These are phyloP conservation scores for Arthroderma uncinatum DNA, from an alignment of 2,329 filamentous ascomycete genomes.

Conservation along the genomic window DNA sequence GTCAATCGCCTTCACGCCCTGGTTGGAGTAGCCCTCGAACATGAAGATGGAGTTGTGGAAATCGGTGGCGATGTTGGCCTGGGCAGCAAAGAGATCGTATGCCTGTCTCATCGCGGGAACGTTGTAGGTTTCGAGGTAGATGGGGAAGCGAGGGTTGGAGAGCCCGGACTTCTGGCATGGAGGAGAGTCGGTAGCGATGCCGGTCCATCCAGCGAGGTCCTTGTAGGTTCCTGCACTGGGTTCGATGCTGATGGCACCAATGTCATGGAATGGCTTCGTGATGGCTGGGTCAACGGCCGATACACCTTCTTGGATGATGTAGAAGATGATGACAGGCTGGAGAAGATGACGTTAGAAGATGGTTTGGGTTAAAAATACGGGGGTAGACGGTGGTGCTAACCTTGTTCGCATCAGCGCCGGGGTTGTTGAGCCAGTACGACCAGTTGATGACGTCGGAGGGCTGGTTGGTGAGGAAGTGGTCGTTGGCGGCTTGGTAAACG, in stretches of 20 bases:
- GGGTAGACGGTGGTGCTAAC: slow-evolving; percentile 9
- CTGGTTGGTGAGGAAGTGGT: slow-evolving; percentile 35
- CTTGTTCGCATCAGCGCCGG: slow-evolving; percentile 19
- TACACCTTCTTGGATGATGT: slow-evolving; percentile 27
- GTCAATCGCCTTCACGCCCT: slow-evolving; percentile 34
- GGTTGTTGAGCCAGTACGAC: slow-evolving; percentile 25
- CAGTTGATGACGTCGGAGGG: slow-evolving; percentile 41
- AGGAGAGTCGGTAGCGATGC: slow-evolving; percentile 27
- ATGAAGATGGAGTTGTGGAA: slow-evolving; percentile 40
- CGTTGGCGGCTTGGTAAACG: slow-evolving; percentile 39
- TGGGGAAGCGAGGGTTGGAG: slow-evolving; percentile 36
- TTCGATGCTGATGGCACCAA: slow-evolving; percentile 30
- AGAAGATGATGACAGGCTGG: slow-evolving; percentile 24
- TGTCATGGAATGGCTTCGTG: slow-evolving; percentile 35
- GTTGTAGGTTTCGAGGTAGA: slow-evolving; percentile 36
- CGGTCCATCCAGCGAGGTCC: slow-evolving; percentile 38
- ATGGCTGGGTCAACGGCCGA: slow-evolving; percentile 32
- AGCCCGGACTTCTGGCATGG: slow-evolving; percentile 36
- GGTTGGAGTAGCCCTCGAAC: slow-evolving; percentile 45
- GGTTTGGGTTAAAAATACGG: neutral
- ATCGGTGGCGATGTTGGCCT: slow-evolving; percentile 22
- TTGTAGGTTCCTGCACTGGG: slow-evolving; percentile 34
- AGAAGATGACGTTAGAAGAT: neutral
- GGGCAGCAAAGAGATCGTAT: slow-evolving; percentile 30
- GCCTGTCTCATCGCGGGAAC: slow-evolving; percentile 26